Evolutionary conservation across 805 yeast genomes (phyloP).

Genomic region (Saturnispora quitensis): DNA sequence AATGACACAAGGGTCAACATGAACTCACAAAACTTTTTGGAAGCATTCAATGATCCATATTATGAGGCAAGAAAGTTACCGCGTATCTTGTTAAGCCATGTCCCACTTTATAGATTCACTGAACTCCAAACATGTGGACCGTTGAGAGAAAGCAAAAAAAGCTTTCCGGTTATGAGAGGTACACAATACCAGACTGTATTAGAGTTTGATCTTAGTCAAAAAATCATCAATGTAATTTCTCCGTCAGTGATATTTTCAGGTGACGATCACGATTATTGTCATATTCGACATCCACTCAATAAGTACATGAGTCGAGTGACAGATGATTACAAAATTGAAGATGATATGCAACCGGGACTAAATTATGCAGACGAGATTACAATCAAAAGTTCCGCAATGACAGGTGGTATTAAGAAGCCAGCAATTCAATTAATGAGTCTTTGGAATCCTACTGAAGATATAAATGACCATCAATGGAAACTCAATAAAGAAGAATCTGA

Average conservation of each 20-base stretch:
- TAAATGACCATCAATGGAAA: background rate
- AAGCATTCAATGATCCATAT: slow-evolving; percentile 22
- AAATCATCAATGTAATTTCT: slow-evolving; percentile 45
- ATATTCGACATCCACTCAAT: slow-evolving; percentile 42
- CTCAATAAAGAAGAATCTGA: slow-evolving; percentile 13
- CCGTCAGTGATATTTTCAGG: slow-evolving; percentile 80
- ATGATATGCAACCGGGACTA: slow-evolving; percentile 13
- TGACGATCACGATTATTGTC: slow-evolving; percentile 96
- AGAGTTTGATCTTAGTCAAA: slow-evolving; percentile 47
- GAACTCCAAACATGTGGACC: slow-evolving; percentile 63
- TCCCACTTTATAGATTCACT: slow-evolving; percentile 73
- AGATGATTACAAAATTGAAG: slow-evolving; percentile 8
- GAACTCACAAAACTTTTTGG: slow-evolving; percentile 46
- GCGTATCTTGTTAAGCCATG: slow-evolving; percentile 70
- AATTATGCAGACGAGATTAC: slow-evolving; percentile 61
- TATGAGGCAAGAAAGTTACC: slow-evolving; percentile 34
- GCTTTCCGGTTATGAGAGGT: slow-evolving; percentile 67
- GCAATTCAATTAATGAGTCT: slow-evolving; percentile 79
- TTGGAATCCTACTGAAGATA: slow-evolving; percentile 22
- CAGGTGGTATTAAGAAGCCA: slow-evolving; percentile 80
- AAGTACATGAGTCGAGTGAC: slow-evolving; percentile 12
- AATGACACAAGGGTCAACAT: slow-evolving; percentile 34
- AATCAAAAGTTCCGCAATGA: slow-evolving; percentile 85
- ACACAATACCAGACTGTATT: slow-evolving; percentile 87
- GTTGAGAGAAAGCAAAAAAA: slow-evolving; percentile 53